A percentile compares a stretch with the other conserved stretches of the same genome.
These are phyloP conservation scores for Penicillium sp. DNA, from an alignment of 2,329 filamentous ascomycete species.

Conservation along the genomic window DNA sequence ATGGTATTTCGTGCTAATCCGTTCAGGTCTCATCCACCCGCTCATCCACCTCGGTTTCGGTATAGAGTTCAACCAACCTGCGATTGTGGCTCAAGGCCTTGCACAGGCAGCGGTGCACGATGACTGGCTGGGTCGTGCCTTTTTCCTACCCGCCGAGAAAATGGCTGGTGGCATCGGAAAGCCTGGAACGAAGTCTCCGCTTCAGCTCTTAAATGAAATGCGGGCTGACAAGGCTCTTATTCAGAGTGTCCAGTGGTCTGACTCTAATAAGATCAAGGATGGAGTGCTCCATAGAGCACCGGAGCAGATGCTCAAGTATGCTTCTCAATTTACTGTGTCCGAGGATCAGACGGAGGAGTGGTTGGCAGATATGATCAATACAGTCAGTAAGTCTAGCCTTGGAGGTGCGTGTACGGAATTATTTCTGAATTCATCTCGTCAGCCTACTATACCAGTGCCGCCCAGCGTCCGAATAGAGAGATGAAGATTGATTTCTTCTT, in stretches of 20 bases:
- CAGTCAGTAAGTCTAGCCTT: slow-evolving; percentile 43
- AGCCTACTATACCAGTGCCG: slow-evolving; percentile 58
- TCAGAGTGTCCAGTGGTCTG: slow-evolving; percentile 49
- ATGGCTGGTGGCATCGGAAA: slow-evolving; percentile 32
- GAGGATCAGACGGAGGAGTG: slow-evolving; percentile 58
- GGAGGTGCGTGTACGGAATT: background rate
- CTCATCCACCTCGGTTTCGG: slow-evolving; percentile 84
- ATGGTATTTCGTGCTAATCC: background rate
- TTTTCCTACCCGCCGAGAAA: slow-evolving; percentile 49
- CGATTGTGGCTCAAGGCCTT: slow-evolving; percentile 74
- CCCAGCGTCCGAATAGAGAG: slow-evolving; percentile 62
- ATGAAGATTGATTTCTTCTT: slow-evolving; percentile 80
- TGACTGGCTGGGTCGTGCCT: slow-evolving; percentile 50
- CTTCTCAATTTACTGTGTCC: slow-evolving; percentile 57
- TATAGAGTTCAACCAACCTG: slow-evolving; percentile 76
- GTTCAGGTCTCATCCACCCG: slow-evolving; percentile 67
- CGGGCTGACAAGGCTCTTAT: slow-evolving; percentile 56
- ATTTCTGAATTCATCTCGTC: background rate
- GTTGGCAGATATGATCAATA: slow-evolving; percentile 69
- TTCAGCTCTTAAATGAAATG: slow-evolving; percentile 62
- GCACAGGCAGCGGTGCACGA: slow-evolving; percentile 73
- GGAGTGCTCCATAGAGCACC: slow-evolving; percentile 64
- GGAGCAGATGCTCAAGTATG: slow-evolving; percentile 62
- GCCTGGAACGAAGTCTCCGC: slow-evolving; percentile 44
- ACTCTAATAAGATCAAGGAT: slow-evolving; percentile 65